Conservation (phyloP, 1,284 basidiomycete species). For the Xanthoconium separans region DNA sequence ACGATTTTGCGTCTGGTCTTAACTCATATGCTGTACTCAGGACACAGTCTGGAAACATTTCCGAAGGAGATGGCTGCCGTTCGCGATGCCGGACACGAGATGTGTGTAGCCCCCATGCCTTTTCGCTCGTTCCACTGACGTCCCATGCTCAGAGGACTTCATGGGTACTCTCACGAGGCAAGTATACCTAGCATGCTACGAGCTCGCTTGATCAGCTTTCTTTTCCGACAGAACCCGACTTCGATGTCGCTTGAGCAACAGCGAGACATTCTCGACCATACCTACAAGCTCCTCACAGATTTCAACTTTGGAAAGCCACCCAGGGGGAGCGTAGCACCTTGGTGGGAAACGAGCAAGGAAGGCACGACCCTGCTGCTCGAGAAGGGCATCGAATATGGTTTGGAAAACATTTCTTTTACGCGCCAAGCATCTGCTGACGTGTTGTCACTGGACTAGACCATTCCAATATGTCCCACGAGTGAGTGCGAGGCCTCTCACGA, state of each 20-base stretch:
- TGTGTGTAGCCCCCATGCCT: conserved; percentile 39
- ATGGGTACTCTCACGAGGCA: conserved; percentile 75
- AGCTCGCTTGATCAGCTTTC: neutral
- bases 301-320: conserved; percentile 72
- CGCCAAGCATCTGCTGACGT: conserved; percentile 4
- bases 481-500: conserved; percentile 18
- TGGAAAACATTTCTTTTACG: neutral
- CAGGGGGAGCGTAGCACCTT: conserved; percentile 68
- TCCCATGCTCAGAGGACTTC: conserved; percentile 51
- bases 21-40: conserved; percentile 28
- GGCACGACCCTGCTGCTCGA: conserved; percentile 67
- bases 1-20: neutral
- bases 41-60: conserved; percentile 71
- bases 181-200: neutral
- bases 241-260: conserved; percentile 68
- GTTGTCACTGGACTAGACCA: conserved; percentile 45
- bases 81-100: conserved; percentile 68
- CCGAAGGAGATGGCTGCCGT: conserved; percentile 64
- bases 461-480: conserved; percentile 66
- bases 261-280: conserved; percentile 69
- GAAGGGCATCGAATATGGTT: conserved; percentile 76
- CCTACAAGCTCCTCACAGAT: conserved; percentile 61
- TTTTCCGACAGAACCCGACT: conserved; percentile 52
- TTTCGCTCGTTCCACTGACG: neutral
- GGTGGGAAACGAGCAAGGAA: conserved; percentile 79